Evolutionary conservation across 2,329 filamentous ascomycete genomes (phyloP).

Genomic region (Fusarium begoniae): DNA sequence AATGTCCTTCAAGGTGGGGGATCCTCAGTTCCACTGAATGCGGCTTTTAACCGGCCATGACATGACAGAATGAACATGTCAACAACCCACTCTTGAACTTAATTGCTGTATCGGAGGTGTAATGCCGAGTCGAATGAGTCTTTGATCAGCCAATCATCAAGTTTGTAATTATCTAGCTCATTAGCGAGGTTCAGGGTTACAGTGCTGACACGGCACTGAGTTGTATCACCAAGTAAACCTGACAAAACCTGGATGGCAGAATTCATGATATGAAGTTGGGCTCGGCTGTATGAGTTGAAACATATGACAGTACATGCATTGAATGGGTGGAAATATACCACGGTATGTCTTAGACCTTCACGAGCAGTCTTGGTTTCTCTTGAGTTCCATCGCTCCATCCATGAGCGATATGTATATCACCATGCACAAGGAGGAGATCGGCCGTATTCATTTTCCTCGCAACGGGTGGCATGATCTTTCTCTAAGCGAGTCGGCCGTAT

Average conservation of each 20-base stretch:
- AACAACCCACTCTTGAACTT: neutral
- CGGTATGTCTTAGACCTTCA: neutral
- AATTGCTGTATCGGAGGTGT: conserved; percentile 11
- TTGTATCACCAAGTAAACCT: neutral
- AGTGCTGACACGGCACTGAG: conserved; percentile 8
- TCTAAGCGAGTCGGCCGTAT: neutral
- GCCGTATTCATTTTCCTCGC: neutral
- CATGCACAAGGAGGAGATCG: neutral
- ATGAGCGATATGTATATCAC: neutral
- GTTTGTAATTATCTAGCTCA: conserved; percentile 16
- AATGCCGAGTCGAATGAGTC: neutral
- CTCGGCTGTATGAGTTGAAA: neutral
- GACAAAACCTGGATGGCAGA: neutral
- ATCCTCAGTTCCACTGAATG: conserved; percentile 16
- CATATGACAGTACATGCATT: rapidly evolving
- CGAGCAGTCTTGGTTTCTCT: neutral
- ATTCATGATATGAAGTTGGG: neutral
- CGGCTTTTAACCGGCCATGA: conserved; percentile 35
- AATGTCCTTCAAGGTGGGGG: conserved; percentile 4
- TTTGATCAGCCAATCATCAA: conserved; percentile 18
- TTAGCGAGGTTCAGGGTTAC: neutral
- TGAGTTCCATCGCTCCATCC: neutral
- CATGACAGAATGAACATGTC: conserved; percentile 8
- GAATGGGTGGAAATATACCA: neutral
- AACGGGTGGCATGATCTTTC: neutral